A percentile compares a stretch with the other conserved stretches of the same genome.
Evolutionary conservation across 805 yeast species (phyloP).

Genomic region (Candida krabiensis): DNA sequence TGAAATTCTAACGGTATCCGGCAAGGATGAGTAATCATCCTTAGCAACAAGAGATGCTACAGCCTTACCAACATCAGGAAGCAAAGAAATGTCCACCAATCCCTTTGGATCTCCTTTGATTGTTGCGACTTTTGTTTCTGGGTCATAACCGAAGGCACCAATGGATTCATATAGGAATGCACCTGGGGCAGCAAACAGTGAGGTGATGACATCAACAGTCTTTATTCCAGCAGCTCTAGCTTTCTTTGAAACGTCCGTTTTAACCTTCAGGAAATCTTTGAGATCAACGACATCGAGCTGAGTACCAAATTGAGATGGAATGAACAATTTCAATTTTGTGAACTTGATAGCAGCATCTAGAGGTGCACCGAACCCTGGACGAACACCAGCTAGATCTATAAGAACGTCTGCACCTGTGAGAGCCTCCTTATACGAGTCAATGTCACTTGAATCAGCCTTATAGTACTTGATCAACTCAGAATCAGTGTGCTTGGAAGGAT

Average conservation of each 20-base stretch:
- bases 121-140: constrained; percentile 34
- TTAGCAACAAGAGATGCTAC: constrained; percentile 41
- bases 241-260: constrained; percentile 36
- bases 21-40: constrained; percentile 36
- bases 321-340: constrained; percentile 44
- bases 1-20: constrained; percentile 43
- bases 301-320: constrained; percentile 63
- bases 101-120: constrained; percentile 41
- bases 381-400: constrained; percentile 42
- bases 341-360: constrained; percentile 41
- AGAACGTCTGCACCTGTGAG: constrained; percentile 52
- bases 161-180: constrained; percentile 35
- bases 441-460: constrained; percentile 32
- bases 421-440: constrained; percentile 34
- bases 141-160: constrained; percentile 39
- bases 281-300: constrained; percentile 35
- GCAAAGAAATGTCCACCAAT: constrained; percentile 36
- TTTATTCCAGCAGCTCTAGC: constrained; percentile 47
- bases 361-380: constrained; percentile 26
- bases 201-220: constrained; percentile 43
- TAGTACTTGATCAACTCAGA: constrained; percentile 42
- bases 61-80: constrained; percentile 44
- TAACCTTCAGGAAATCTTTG: constrained; percentile 20
- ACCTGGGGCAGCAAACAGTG: constrained; percentile 39
- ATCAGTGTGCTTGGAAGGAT: constrained; percentile 31